Percentiles rank a stretch among this genome's conserved stretches.
phyloP scores from a whole-genome alignment of 306 rosid species.

The Vigna angularis region DNA sequence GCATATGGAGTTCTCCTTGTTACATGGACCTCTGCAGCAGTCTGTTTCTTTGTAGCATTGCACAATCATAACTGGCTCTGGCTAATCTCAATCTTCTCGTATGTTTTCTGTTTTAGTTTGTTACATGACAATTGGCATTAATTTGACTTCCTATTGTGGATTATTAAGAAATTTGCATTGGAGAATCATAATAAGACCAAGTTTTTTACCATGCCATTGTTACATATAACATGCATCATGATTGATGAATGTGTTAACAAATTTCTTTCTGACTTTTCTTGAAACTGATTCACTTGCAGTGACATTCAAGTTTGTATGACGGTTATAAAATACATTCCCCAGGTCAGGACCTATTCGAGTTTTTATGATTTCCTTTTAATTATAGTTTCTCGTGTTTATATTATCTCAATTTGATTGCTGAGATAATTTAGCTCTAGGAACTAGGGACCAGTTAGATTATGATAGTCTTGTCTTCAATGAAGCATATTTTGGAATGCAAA shows the following conservation, averaged over 20 bases:
- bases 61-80: conserved; percentile 86
- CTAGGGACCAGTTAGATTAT: conserved; percentile 1
- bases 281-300: conserved; percentile 61
- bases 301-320: conserved; percentile 87
- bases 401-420: not conserved
- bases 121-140: conserved; percentile 14
- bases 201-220: not conserved
- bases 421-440: not conserved
- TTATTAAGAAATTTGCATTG: not conserved
- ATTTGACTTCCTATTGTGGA: not conserved
- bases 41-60: conserved; percentile 78
- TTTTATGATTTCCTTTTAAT: not conserved
- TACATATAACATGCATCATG: not conserved
- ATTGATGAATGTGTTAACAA: conserved; percentile 9
- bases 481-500: conserved; percentile 31
- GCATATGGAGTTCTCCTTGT: conserved; percentile 58
- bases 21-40: conserved; percentile 72
- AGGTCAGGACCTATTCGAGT: conserved; percentile 57
- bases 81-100: conserved; percentile 83
- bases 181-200: not conserved
- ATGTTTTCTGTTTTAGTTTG: conserved; percentile 29
- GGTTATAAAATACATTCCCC: conserved; percentile 85
- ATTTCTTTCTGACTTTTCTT: conserved; percentile 39
- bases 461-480: conserved; percentile 4
- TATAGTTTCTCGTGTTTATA: not conserved